Percentiles rank a stretch among this genome's conserved stretches.
Evolutionary conservation across 2,329 filamentous ascomycete genomes (phyloP).

Genomic region (Aspergillus sp.): DNA sequence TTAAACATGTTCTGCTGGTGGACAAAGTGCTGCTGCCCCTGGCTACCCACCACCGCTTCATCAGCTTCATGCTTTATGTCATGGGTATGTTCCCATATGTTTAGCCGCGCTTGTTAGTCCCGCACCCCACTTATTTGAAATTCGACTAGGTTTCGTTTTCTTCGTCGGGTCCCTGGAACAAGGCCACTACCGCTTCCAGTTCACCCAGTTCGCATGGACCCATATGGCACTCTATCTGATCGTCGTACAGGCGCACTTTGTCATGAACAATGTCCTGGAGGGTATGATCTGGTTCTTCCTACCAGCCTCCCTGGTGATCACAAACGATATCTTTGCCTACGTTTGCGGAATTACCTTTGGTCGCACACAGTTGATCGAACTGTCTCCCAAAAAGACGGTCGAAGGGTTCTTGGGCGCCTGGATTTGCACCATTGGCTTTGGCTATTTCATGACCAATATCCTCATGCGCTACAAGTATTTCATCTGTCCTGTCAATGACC

Average conservation of each 20-base stretch:
- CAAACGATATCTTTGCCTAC: slow-evolving; percentile 97
- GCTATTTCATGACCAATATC: slow-evolving; percentile 69
- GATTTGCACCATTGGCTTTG: slow-evolving; percentile 88
- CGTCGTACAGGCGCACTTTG: slow-evolving; percentile 94
- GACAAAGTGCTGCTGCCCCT: slow-evolving; percentile 88
- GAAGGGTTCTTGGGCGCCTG: slow-evolving; percentile 94
- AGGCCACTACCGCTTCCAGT: slow-evolving; percentile 96
- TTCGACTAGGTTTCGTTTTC: slow-evolving; percentile 78
- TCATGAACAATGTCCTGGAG: slow-evolving; percentile 99
- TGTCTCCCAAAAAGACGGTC: slow-evolving; percentile 98
- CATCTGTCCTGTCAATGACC: slow-evolving; percentile 93
- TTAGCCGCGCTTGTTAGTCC: not conserved
- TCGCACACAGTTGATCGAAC: slow-evolving; percentile 90
- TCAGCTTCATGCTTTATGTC: slow-evolving; percentile 96
- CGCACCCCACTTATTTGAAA: not conserved
- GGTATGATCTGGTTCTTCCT: slow-evolving; percentile 99
- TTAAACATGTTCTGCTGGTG: slow-evolving; percentile 95
- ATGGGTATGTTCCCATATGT: slow-evolving; percentile 58
- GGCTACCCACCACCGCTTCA: slow-evolving; percentile 95
- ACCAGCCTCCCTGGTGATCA: slow-evolving; percentile 88
- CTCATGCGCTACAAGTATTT: slow-evolving; percentile 93
- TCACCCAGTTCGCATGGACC: slow-evolving; percentile 98
- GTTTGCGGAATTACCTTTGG: slow-evolving; percentile 96
- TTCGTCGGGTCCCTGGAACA: slow-evolving; percentile 93
- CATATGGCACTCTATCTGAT: slow-evolving; percentile 98